phyloP scores from a whole-genome alignment of 768 basidiomycete species.

The Hypholoma sublateritium region DNA sequence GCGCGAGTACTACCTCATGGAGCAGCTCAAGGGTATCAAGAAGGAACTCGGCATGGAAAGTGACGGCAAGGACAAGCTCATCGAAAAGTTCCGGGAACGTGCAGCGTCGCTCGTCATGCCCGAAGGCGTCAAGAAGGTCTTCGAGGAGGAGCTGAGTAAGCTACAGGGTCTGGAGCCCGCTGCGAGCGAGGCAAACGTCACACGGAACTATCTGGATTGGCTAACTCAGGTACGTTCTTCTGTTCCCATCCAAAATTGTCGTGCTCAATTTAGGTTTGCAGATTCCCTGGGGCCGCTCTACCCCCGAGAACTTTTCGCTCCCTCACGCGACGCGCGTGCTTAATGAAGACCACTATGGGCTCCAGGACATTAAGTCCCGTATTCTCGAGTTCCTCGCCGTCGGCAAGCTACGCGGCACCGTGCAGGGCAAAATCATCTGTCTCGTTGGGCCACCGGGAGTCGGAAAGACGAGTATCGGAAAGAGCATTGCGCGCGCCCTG shows the following conservation, averaged over 20 bases:
- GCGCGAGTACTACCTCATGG: constrained; percentile 94
- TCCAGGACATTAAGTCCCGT: constrained; percentile 89
- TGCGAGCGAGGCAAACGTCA: constrained; percentile 91
- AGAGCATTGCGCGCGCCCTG: constrained; percentile 90
- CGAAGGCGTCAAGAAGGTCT: constrained; percentile 85
- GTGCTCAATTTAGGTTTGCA: constrained; percentile 25
- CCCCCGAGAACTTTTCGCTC: constrained; percentile 90
- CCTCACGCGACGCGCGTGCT: constrained; percentile 77
- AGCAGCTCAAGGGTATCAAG: constrained; percentile 95
- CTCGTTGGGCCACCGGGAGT: constrained; percentile 97
- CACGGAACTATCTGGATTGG: constrained; percentile 94
- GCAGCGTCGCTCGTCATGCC: constrained; percentile 86
- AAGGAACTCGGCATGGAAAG: constrained; percentile 95
- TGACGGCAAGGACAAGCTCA: constrained; percentile 92
- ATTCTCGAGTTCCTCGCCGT: constrained; percentile 97
- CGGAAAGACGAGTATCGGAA: constrained; percentile 95
- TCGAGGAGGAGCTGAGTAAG: constrained; percentile 94
- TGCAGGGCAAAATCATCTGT: constrained; percentile 97
- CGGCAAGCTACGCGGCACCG: constrained; percentile 90
- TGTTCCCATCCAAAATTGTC: not conserved
- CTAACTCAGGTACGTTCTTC: constrained; percentile 62
- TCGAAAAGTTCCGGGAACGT: constrained; percentile 89
- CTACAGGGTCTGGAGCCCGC: constrained; percentile 87
- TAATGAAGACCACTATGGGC: constrained; percentile 94
- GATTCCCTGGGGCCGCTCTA: constrained; percentile 97